Evolutionary conservation across 805 yeast species (phyloP).

Genomic region (Suhomyces kilbournensis): DNA sequence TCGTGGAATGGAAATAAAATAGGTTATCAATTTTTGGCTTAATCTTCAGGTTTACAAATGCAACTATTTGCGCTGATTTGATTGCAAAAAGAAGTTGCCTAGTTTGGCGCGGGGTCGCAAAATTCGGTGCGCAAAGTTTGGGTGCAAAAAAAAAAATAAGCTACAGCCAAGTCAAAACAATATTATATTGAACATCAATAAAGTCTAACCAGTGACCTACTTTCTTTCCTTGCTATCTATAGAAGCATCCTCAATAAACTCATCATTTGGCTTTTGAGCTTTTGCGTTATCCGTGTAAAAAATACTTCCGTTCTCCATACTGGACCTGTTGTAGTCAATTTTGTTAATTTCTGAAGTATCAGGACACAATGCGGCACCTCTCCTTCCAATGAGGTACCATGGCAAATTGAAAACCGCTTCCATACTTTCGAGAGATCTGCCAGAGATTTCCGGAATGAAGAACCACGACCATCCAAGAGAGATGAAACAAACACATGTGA

Average conservation of each 20-base stretch:
- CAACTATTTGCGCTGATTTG: neutral
- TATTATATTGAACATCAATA: neutral
- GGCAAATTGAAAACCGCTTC: conserved; percentile 52
- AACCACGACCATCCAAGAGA: conserved; percentile 49
- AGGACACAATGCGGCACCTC: conserved; percentile 50
- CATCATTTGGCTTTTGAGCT: neutral
- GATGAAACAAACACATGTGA: conserved; percentile 39
- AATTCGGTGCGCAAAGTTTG: neutral
- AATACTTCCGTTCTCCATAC: neutral
- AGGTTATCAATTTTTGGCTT: neutral
- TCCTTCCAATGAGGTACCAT: conserved; percentile 58
- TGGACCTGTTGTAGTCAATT: conserved; percentile 18
- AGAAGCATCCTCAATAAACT: conserved; percentile 3
- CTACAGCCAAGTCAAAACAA: neutral
- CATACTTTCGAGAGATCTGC: conserved; percentile 52
- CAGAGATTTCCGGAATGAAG: conserved; percentile 49
- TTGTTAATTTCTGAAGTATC: conserved; percentile 44
- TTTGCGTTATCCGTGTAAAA: neutral
- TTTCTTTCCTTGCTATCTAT: conserved; percentile 1
- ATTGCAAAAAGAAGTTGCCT: neutral
- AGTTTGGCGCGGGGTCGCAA: neutral
- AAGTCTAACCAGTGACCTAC: neutral
- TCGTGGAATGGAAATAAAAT: neutral
- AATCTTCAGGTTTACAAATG: neutral
- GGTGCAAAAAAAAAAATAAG: neutral